phyloP scores from a whole-genome alignment of 345 rosid genomes.

The Arabis hirsuta region DNA sequence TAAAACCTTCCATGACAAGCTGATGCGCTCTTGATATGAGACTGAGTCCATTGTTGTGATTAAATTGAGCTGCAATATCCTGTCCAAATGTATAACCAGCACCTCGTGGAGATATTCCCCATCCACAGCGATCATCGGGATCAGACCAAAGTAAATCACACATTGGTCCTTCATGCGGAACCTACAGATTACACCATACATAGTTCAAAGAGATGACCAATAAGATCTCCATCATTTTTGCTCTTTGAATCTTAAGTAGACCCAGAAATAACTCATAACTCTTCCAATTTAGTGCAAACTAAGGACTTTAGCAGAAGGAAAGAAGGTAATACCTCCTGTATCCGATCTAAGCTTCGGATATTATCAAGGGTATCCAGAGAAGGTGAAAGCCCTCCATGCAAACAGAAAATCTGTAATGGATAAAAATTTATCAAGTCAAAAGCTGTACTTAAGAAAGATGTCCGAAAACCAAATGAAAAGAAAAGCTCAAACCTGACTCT shows the following conservation, averaged over 20 bases:
- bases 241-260: neutral
- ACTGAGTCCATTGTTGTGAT: conserved; percentile 74
- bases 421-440: conserved; percentile 5
- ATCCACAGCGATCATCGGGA: conserved; percentile 51
- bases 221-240: neutral
- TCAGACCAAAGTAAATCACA: conserved; percentile 87
- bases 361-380: conserved; percentile 86
- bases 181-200: conserved; percentile 51
- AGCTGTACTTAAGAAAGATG: neutral
- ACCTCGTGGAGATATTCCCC: conserved; percentile 53
- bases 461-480: neutral
- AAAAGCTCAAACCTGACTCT: conserved; percentile 72
- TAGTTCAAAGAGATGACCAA: conserved; percentile 13
- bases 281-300: neutral
- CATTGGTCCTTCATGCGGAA: conserved; percentile 89
- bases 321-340: conserved; percentile 65
- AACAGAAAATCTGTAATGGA: conserved; percentile 61
- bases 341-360: conserved; percentile 81
- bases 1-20: conserved; percentile 90
- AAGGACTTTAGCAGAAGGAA: neutral
- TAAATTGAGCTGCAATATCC: conserved; percentile 73
- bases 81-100: conserved; percentile 57
- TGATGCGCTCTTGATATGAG: conserved; percentile 89
- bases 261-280: neutral
- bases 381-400: conserved; percentile 92